Evolutionary conservation across 225 moss, liverwort and hornwort genomes (phyloP), one percentile per base, ranked within the genome.

Genomic region (Takakia lepidozioides): DNA sequence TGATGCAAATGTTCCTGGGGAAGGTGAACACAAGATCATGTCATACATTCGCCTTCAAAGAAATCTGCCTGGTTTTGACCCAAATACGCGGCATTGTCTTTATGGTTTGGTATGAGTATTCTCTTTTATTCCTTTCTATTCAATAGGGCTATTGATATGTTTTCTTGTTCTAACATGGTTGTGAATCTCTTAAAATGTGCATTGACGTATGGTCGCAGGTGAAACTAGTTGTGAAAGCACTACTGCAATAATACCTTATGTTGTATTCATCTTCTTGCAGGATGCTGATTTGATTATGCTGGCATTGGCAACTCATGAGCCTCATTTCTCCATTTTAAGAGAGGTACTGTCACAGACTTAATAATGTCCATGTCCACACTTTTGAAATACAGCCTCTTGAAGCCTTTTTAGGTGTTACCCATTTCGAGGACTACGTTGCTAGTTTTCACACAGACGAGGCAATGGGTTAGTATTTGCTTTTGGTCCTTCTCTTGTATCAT

Each of bases 251-350:
- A 32, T 11, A 32, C 7, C 32, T 32, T 7, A 32, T 32, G 32
- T 6, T 7, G 32, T 22, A 14, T 34, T 2, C 27, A 25, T 8
- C 29, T 61, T 30, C 26, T 59, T 68, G 52, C 85, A 98, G 95
- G 95, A 98, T 79, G 95, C 95, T 32, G 91, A 91, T 70, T 58
- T 98, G 43, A 98, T 98, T 41, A 98, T 98, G 95, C 69, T 98
- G 64, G 95, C 95, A 6, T 62, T 98, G 68, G 95, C 95, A 59
- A 98, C 91, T n/a, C 95, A 98, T 62, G 95, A 98, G 66, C 72
- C 74, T 38, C 95, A 98, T 63, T 98, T 98, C 43, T 91, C 95
- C 15, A 98, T 98, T 60, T 52, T 98, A 59, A 78, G 95, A 66
- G 95, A 98, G 95, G 95, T 82, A 56, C 19, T 52, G 35, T 17